Evolutionary conservation across 306 rosid genomes (phyloP).

Genomic region (Acacia crassicarpa): DNA sequence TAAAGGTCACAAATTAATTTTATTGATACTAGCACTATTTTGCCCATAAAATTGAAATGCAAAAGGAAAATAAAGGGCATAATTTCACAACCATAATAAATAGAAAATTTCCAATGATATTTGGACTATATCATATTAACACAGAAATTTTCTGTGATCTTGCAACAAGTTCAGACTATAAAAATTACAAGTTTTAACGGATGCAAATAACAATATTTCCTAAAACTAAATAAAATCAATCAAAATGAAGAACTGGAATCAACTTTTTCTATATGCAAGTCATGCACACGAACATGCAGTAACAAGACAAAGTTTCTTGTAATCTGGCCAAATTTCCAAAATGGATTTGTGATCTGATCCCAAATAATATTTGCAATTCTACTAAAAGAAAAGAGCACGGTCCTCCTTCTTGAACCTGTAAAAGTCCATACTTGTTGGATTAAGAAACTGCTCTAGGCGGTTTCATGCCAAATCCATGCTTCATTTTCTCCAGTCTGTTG

Average conservation of each 20-base stretch:
- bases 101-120: no score
- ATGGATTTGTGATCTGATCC: no score
- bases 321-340: constrained; percentile 7
- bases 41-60: no score
- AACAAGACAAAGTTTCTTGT: not conserved
- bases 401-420: constrained; percentile 16
- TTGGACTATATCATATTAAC: no score
- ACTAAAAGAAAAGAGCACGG: no score
- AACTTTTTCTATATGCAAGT: constrained; percentile 25
- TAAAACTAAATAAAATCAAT: not conserved
- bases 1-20: no score
- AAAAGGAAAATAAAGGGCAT: no score
- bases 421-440: constrained; percentile 27
- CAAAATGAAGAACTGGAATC: not conserved
- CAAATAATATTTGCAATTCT: no score
- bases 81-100: no score
- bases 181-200: not conserved
- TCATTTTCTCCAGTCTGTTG: constrained; percentile 82
- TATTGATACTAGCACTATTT: no score
- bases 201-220: constrained; percentile 1
- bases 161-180: no score
- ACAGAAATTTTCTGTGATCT: no score
- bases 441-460: constrained; percentile 56
- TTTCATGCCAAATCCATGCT: constrained; percentile 95
- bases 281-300: constrained; percentile 7